Conservation (phyloP, 441 rosid genomes). For the Hura crepitans region DNA sequence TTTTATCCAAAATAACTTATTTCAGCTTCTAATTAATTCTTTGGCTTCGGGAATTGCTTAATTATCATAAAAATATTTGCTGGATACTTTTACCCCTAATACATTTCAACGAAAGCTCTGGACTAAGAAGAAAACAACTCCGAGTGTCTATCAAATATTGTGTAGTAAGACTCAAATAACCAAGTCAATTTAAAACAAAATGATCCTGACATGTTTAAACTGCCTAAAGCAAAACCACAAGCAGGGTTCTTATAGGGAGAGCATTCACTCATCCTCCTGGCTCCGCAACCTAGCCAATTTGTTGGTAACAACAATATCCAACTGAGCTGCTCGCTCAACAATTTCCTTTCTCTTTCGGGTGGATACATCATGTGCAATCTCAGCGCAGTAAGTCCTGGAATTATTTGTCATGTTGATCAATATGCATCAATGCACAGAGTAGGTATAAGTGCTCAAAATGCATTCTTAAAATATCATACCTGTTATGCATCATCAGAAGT, state of each 20-base stretch:
- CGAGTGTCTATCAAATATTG: background rate
- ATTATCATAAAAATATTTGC: background rate
- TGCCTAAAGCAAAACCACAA: background rate
- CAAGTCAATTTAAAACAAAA: slow-evolving; percentile 6
- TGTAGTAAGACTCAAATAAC: background rate
- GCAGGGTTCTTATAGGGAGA: background rate
- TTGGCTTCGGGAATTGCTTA: background rate
- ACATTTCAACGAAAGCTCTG: too few species aligned
- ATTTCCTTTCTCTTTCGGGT: slow-evolving; percentile 65
- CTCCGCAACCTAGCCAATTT: slow-evolving; percentile 66
- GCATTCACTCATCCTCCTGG: slow-evolving; percentile 61
- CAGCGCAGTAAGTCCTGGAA: slow-evolving; percentile 64
- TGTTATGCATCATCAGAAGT: slow-evolving; percentile 72
- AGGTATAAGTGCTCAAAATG: background rate
- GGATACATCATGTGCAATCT: slow-evolving; percentile 59
- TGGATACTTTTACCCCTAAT: too few species aligned
- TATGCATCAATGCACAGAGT: background rate
- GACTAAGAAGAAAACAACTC: background rate
- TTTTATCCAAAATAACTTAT: too few species aligned
- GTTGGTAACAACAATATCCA: slow-evolving; percentile 70
- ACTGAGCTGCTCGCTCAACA: slow-evolving; percentile 60
- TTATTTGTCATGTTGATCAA: background rate
- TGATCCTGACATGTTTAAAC: slow-evolving; percentile 10
- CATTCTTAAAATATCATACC: slow-evolving; percentile 26
- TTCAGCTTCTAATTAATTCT: too few species aligned